Percentiles rank a stretch among this genome's conserved stretches.
Evolutionary conservation across 345 rosid genomes (phyloP).

Genomic region (Citrus mangshanensis): DNA sequence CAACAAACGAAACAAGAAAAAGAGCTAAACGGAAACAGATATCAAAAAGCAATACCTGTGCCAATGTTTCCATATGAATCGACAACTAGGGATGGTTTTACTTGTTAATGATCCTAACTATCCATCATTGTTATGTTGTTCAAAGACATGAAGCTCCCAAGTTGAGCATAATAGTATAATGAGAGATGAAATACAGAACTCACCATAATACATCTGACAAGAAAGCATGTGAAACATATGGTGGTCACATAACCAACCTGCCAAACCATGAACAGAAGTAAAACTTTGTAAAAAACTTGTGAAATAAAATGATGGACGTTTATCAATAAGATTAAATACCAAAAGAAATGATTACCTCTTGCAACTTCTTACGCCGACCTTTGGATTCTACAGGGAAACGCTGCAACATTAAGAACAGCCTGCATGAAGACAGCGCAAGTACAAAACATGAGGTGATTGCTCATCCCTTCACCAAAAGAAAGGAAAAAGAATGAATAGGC

Average conservation of each 20-base stretch:
- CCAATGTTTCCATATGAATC: neutral
- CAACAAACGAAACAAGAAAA: slow-evolving; percentile 9
- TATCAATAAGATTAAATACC: neutral
- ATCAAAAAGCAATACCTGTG: neutral
- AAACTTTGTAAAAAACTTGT: neutral
- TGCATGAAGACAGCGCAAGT: slow-evolving; percentile 27
- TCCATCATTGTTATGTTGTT: neutral
- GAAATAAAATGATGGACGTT: neutral
- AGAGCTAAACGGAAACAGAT: neutral
- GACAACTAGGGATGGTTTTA: neutral
- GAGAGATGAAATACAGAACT: slow-evolving; percentile 18
- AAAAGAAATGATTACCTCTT: slow-evolving; percentile 53
- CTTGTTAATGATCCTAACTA: neutral
- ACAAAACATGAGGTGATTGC: neutral
- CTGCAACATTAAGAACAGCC: slow-evolving; percentile 91
- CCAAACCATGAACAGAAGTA: slow-evolving; percentile 22
- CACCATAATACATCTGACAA: slow-evolving; percentile 86
- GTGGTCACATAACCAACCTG: slow-evolving; percentile 97
- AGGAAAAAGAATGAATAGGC: neutral
- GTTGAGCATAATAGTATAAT: neutral
- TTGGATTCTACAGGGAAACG: slow-evolving; percentile 95
- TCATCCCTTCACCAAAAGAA: neutral
- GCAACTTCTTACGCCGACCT: slow-evolving; percentile 88
- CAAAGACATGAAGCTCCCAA: neutral
- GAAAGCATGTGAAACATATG: slow-evolving; percentile 88